Conservation (phyloP, 345 rosid genomes). For the Cochlearia excelsa region DNA sequence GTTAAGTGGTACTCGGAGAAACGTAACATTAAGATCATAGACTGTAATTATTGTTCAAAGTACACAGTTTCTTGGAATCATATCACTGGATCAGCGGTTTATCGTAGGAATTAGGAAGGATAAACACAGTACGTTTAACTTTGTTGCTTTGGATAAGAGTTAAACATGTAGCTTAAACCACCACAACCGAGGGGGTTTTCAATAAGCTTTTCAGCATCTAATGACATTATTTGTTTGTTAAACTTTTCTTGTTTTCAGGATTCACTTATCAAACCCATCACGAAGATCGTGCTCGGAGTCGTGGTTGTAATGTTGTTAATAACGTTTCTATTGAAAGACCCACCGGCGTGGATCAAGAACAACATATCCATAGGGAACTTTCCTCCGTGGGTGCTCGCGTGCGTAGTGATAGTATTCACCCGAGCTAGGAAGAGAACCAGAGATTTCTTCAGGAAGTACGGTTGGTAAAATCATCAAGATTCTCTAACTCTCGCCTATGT, state of each 20-base stretch:
- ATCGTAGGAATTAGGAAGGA: neutral
- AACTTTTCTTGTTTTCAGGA: conserved; percentile 53
- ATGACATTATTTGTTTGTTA: conserved; percentile 3
- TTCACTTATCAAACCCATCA: conserved; percentile 72
- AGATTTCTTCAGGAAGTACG: conserved; percentile 55
- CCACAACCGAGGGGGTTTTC: neutral
- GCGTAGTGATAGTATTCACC: conserved; percentile 76
- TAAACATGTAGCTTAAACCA: conserved; percentile 4
- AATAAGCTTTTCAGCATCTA: neutral
- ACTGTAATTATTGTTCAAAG: neutral
- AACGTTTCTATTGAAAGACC: conserved; percentile 54
- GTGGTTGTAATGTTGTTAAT: conserved; percentile 53
- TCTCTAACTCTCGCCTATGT: conserved; percentile 19
- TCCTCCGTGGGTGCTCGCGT: conserved; percentile 93
- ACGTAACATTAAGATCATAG: neutral
- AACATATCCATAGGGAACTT: conserved; percentile 49
- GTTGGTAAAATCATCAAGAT: conserved; percentile 32
- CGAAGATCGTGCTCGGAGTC: conserved; percentile 67
- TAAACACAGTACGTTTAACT: neutral
- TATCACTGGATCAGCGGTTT: neutral
- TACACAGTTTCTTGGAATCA: neutral
- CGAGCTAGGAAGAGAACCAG: conserved; percentile 90
- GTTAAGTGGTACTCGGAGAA: neutral
- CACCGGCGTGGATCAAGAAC: conserved; percentile 62
- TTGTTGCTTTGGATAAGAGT: too few relatives aligned